A percentile compares a stretch with the other conserved stretches of the same genome.
These are phyloP conservation scores for Calocybe cyanea DNA, from an alignment of 768 basidiomycete genomes.

Conservation along the genomic window DNA sequence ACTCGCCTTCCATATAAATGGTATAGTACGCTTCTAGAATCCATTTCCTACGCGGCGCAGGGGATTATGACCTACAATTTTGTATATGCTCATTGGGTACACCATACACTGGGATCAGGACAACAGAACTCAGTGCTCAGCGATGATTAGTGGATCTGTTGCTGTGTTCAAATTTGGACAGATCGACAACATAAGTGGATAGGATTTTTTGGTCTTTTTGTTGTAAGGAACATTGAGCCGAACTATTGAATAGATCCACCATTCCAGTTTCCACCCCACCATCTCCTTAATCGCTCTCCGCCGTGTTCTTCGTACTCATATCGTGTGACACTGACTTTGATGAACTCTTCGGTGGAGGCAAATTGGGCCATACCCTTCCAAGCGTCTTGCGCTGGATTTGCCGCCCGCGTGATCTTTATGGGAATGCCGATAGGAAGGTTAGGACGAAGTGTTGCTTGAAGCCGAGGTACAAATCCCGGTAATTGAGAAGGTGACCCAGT, in stretches of 20 bases:
- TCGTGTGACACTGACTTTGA: slow-evolving; percentile 55
- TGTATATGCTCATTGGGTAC: too few relatives aligned
- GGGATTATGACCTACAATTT: too few relatives aligned
- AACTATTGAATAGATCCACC: slow-evolving; percentile 22
- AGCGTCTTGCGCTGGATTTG: slow-evolving; percentile 69
- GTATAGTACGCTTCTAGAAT: too few relatives aligned
- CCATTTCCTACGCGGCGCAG: too few relatives aligned
- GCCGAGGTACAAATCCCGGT: slow-evolving; percentile 61
- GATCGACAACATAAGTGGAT: too few relatives aligned
- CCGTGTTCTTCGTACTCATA: slow-evolving; percentile 92
- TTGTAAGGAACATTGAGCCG: too few relatives aligned
- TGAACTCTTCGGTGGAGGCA: slow-evolving; percentile 53
- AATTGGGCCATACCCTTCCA: slow-evolving; percentile 93
- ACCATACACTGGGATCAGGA: too few relatives aligned
- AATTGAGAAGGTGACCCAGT: slow-evolving; percentile 81
- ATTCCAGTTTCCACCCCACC: slow-evolving; percentile 95
- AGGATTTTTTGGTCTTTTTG: too few relatives aligned
- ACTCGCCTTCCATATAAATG: too few relatives aligned
- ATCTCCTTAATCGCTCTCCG: slow-evolving; percentile 78
- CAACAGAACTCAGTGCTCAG: too few relatives aligned
- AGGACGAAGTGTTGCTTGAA: slow-evolving; percentile 75
- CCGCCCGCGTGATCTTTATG: slow-evolving; percentile 59
- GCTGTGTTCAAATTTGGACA: too few relatives aligned
- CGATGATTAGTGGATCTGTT: too few relatives aligned
- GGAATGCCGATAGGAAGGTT: slow-evolving; percentile 81